phyloP scores from a whole-genome alignment of 1,139 yeast genomes.

The Saccharomycopsis crataegensis region DNA sequence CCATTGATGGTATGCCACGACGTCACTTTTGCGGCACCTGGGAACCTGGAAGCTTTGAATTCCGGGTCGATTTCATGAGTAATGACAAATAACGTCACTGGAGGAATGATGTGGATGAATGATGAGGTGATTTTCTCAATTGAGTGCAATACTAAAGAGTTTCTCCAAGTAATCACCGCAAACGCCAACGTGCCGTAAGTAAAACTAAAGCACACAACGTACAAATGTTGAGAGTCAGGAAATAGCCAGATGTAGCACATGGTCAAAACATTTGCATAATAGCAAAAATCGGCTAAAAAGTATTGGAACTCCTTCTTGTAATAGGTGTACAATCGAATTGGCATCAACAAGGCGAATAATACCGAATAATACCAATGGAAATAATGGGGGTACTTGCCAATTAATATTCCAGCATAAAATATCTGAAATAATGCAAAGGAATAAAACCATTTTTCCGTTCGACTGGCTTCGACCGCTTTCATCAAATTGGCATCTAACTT shows the following conservation, averaged over 20 bases:
- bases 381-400: constrained; percentile 70
- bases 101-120: constrained; percentile 87
- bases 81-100: constrained; percentile 78
- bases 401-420: constrained; percentile 64
- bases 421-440: constrained; percentile 64
- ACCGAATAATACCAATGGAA: constrained; percentile 73
- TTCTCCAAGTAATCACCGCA: constrained; percentile 96
- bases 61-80: constrained; percentile 68
- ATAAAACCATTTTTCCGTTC: constrained; percentile 76
- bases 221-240: constrained; percentile 65
- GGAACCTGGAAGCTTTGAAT: constrained; percentile 53
- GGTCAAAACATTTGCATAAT: constrained; percentile 72
- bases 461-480: constrained; percentile 45
- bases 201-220: constrained; percentile 77
- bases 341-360: constrained; percentile 60
- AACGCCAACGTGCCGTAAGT: constrained; percentile 85
- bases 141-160: constrained; percentile 84
- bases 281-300: constrained; percentile 88
- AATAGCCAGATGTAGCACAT: constrained; percentile 73
- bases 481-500: constrained; percentile 53
- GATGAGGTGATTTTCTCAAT: constrained; percentile 91
- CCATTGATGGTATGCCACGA: constrained; percentile 71
- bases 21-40: constrained; percentile 65
- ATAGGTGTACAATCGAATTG: constrained; percentile 77
- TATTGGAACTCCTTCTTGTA: constrained; percentile 75